Evolutionary conservation across 2,329 filamentous ascomycete genomes (phyloP).

Genomic region (Microascus cirrosus): DNA sequence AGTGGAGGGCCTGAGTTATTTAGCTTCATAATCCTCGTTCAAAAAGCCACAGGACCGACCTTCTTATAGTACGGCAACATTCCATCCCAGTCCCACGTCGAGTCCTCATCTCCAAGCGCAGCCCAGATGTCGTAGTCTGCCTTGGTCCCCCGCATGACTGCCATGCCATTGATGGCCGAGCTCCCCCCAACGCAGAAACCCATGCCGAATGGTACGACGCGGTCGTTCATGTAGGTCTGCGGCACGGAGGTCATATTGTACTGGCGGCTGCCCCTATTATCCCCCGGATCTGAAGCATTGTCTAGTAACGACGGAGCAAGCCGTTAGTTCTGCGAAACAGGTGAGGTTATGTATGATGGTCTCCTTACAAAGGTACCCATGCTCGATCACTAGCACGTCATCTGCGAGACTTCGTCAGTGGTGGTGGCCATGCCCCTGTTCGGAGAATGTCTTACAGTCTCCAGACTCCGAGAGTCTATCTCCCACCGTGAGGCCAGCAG

Average conservation of each 20-base stretch:
- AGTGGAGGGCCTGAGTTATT: constrained; percentile 2
- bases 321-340: not conserved
- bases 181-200: constrained; percentile 20
- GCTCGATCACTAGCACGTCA: constrained; percentile 9
- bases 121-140: constrained; percentile 18
- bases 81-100: constrained; percentile 10
- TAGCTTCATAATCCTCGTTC: not conserved
- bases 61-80: constrained; percentile 15
- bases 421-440: not conserved
- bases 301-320: not conserved
- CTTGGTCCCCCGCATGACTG: constrained; percentile 18
- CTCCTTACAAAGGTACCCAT: constrained; percentile 1
- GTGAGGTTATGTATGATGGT: not conserved
- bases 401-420: constrained; percentile 3
- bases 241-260: constrained; percentile 8
- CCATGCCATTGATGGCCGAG: constrained; percentile 23
- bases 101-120: constrained; percentile 14
- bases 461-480: constrained; percentile 8
- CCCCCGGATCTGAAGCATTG: not conserved
- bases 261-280: not conserved
- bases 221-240: constrained; percentile 7
- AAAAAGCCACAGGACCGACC: not conserved
- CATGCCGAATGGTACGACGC: constrained; percentile 1
- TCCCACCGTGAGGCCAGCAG: constrained; percentile 8
- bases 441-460: not conserved